Evolutionary conservation across 2,329 filamentous ascomycete species (phyloP).

Genomic region (Cladosporium sp.): DNA sequence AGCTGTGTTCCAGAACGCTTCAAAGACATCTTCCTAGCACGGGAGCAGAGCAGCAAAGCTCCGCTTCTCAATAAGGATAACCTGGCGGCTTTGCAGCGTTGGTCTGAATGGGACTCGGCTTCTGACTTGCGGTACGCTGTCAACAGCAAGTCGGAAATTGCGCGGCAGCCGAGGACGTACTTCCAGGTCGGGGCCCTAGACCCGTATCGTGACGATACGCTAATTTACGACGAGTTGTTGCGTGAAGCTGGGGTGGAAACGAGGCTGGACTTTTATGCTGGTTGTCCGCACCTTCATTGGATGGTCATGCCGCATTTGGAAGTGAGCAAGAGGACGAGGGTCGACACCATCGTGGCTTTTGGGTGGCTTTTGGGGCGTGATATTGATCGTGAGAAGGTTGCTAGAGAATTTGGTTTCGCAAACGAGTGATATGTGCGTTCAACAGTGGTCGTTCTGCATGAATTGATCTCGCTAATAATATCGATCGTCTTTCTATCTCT

Average conservation of each 20-base stretch:
- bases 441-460: too few species aligned
- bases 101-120: conserved; percentile 15
- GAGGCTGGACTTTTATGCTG: conserved; percentile 40
- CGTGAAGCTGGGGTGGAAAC: conserved; percentile 43
- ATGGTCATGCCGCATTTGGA: conserved; percentile 29
- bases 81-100: conserved; percentile 13
- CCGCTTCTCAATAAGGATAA: conserved; percentile 27
- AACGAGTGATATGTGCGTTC: too few species aligned
- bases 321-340: conserved; percentile 20
- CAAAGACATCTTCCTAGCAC: conserved; percentile 33
- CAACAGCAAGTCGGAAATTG: conserved; percentile 29
- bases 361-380: conserved; percentile 26
- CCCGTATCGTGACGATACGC: conserved; percentile 47
- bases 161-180: conserved; percentile 42
- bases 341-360: conserved; percentile 29
- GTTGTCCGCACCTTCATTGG: conserved; percentile 40
- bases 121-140: conserved; percentile 28
- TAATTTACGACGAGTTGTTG: conserved; percentile 49
- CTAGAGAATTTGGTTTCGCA: too few species aligned
- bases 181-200: conserved; percentile 50
- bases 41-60: conserved; percentile 38
- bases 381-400: too few species aligned
- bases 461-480: too few species aligned
- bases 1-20: conserved; percentile 37
- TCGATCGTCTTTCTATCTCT: too few species aligned